A percentile compares a stretch with the other conserved stretches of the same genome.
Evolutionary conservation across 495 filamentous ascomycete genomes (phyloP).

Genomic region (Cetradonia linearis): DNA sequence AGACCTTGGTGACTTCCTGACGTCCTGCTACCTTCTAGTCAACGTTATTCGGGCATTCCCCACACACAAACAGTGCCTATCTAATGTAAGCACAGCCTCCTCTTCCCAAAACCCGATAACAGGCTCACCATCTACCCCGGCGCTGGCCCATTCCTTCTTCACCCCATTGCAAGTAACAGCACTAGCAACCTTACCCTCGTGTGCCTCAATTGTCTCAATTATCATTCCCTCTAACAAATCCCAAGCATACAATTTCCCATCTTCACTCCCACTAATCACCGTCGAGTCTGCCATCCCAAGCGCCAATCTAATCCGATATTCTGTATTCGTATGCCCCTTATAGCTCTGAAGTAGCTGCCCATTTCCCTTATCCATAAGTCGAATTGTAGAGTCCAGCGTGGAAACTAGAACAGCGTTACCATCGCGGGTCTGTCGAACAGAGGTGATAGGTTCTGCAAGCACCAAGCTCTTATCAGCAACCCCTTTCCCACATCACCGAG

Average conservation of each 20-base stretch:
- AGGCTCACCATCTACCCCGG: constrained; percentile 48
- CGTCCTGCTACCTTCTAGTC: not conserved
- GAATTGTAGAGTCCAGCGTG: constrained; percentile 61
- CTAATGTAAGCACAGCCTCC: constrained; percentile 1
- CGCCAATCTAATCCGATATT: constrained; percentile 60
- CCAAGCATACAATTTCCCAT: constrained; percentile 72
- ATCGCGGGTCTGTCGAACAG: constrained; percentile 56
- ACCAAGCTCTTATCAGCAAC: not conserved
- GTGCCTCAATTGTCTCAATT: constrained; percentile 48
- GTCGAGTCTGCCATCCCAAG: constrained; percentile 65
- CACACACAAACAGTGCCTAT: constrained; percentile 24
- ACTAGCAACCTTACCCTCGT: constrained; percentile 48
- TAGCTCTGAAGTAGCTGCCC: constrained; percentile 70
- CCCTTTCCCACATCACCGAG: not conserved
- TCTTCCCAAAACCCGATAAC: not conserved
- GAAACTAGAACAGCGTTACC: constrained; percentile 66
- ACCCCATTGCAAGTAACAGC: constrained; percentile 64
- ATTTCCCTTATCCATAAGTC: constrained; percentile 69
- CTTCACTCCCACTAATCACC: constrained; percentile 77
- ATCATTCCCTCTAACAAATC: constrained; percentile 71
- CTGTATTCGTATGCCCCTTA: constrained; percentile 52
- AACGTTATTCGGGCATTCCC: constrained; percentile 17
- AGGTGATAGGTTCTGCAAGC: constrained; percentile 46
- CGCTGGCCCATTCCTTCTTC: constrained; percentile 55
- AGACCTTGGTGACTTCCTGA: too few relatives aligned